A percentile compares a stretch with the other conserved stretches of the same genome.
Evolutionary conservation across 1,139 yeast genomes (phyloP).

Genomic region (Lipomyces yarrowii): DNA sequence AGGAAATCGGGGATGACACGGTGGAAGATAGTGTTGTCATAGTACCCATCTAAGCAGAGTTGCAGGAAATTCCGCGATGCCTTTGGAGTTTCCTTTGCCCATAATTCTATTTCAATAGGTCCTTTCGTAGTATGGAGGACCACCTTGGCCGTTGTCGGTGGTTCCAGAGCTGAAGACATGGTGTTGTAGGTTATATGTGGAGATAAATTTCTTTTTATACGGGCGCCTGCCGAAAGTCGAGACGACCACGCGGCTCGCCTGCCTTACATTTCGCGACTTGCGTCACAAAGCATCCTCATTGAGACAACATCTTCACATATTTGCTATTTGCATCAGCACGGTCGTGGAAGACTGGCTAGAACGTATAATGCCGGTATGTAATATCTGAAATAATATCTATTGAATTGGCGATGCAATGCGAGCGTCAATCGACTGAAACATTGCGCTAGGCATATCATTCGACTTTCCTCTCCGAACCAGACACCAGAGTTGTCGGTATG

Average conservation of each 20-base stretch:
- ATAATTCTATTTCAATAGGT: conserved; percentile 59
- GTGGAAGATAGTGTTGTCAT: conserved; percentile 49
- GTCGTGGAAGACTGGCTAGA: neutral
- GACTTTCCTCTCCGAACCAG: conserved; percentile 65
- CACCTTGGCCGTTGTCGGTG: conserved; percentile 64
- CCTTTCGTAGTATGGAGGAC: conserved; percentile 63
- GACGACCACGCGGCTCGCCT: too few relatives aligned
- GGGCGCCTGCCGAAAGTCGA: neutral
- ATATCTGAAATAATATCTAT: neutral
- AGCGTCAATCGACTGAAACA: neutral
- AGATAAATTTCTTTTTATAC: too few relatives aligned
- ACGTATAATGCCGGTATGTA: conserved; percentile 19
- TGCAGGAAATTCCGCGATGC: conserved; percentile 55
- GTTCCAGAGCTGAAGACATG: conserved; percentile 48
- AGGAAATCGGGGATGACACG: conserved; percentile 47
- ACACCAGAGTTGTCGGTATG: conserved; percentile 39
- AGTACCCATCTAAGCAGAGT: conserved; percentile 51
- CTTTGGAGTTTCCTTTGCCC: conserved; percentile 70
- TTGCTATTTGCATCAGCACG: neutral
- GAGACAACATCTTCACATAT: neutral
- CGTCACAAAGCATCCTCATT: neutral
- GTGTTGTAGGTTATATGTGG: neutral
- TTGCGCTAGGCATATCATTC: conserved; percentile 77
- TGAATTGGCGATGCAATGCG: neutral
- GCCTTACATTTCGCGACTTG: too few relatives aligned